Evolutionary conservation across 1,139 yeast genomes (phyloP).

Genomic region (Blastobotrys malaysiensis): DNA sequence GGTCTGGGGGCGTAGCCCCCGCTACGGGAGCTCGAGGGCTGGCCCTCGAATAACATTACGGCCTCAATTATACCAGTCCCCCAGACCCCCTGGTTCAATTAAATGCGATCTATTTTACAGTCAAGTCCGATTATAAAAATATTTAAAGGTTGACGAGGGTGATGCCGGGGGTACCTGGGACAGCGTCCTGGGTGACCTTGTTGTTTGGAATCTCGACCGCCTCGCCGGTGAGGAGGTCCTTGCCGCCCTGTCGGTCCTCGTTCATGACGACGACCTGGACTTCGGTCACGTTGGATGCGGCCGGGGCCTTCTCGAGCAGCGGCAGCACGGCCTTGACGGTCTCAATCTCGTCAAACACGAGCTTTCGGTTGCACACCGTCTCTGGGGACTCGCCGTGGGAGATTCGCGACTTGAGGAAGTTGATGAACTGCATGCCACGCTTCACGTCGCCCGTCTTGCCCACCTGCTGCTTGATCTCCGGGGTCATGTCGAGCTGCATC

Average conservation of each 20-base stretch:
- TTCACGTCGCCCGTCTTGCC: slow-evolving; percentile 52
- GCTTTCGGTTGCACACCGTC: slow-evolving; percentile 80
- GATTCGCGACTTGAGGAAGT: slow-evolving; percentile 75
- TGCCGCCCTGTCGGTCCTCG: slow-evolving; percentile 57
- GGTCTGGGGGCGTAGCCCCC: too few species aligned
- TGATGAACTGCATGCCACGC: slow-evolving; percentile 96
- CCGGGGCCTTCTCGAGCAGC: slow-evolving; percentile 59
- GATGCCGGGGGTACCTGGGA: slow-evolving; percentile 93
- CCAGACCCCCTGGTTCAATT: too few species aligned
- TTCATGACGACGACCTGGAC: slow-evolving; percentile 53
- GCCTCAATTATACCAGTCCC: too few species aligned
- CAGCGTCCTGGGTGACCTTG: slow-evolving; percentile 74
- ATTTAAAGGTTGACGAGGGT: slow-evolving; percentile 50
- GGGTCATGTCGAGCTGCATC: slow-evolving; percentile 28
- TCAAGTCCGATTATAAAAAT: background rate
- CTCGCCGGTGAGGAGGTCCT: slow-evolving; percentile 62
- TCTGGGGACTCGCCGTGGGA: slow-evolving; percentile 48
- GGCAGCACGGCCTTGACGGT: slow-evolving; percentile 51
- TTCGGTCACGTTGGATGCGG: slow-evolving; percentile 51
- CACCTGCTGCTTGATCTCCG: slow-evolving; percentile 36
- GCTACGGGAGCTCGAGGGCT: too few species aligned
- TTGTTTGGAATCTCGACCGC: slow-evolving; percentile 63
- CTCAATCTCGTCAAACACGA: slow-evolving; percentile 72
- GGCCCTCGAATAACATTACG: too few species aligned
- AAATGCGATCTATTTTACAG: too few species aligned